Evolutionary conservation across 176 grass and related monocot species (phyloP).

Genomic region (Eremochloa ophiuroides): DNA sequence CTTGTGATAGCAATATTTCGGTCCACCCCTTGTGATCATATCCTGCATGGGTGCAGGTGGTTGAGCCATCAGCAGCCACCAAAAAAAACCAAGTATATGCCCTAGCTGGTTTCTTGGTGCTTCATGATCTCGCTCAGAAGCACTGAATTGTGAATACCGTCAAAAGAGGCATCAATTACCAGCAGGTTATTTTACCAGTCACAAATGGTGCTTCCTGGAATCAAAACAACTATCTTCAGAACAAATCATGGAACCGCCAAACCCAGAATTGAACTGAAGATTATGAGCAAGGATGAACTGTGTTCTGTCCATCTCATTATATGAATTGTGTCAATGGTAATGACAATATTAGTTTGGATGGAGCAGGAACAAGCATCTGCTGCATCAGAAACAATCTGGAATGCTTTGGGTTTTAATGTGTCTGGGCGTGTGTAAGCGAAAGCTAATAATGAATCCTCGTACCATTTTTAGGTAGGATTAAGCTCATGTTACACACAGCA

Average conservation of each 20-base stretch:
- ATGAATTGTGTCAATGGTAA: neutral
- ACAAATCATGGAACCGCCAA: slow-evolving; percentile 19
- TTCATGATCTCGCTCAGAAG: slow-evolving; percentile 20
- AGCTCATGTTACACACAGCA: slow-evolving; percentile 29
- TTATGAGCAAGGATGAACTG: slow-evolving; percentile 17
- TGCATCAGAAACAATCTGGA: neutral
- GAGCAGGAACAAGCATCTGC: neutral
- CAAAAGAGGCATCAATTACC: neutral
- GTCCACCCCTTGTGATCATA: slow-evolving; percentile 14
- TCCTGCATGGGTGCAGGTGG: slow-evolving; percentile 16
- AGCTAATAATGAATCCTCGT: slow-evolving; percentile 15
- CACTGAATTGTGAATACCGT: slow-evolving; percentile 7
- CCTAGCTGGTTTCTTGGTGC: slow-evolving; percentile 13
- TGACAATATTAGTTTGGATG: neutral
- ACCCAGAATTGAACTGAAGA: neutral
- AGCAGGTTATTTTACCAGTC: slow-evolving; percentile 9
- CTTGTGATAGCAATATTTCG: neutral
- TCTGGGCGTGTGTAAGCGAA: slow-evolving; percentile 20
- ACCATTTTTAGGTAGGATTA: slow-evolving; percentile 3
- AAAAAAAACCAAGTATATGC: neutral
- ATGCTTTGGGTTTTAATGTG: slow-evolving; percentile 5
- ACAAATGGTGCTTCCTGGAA: slow-evolving; percentile 12
- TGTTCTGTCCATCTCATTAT: neutral
- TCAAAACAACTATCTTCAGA: slow-evolving; percentile 6
- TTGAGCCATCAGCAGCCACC: slow-evolving; percentile 13